Evolutionary conservation across 805 yeast genomes (phyloP).

Genomic region (Candida arabinofermentans): DNA sequence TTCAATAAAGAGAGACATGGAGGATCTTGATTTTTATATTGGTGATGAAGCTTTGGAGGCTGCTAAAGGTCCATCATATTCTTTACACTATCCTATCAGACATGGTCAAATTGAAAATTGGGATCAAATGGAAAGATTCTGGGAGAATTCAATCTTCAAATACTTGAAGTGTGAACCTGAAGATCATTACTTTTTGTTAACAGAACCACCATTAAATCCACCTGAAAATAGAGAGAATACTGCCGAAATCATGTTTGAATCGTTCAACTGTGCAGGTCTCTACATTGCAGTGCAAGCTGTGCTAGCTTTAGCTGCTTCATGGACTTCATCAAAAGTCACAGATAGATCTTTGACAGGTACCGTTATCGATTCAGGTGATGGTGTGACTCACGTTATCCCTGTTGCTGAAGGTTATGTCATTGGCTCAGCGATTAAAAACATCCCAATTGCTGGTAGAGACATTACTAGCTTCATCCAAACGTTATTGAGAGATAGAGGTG

Average conservation of each 20-base stretch:
- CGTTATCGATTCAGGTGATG: slow-evolving; percentile 97
- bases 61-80: slow-evolving; percentile 86
- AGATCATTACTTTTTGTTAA: slow-evolving; percentile 90
- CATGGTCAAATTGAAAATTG: slow-evolving; percentile 99
- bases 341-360: slow-evolving; percentile 97
- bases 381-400: slow-evolving; percentile 98
- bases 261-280: slow-evolving; percentile 97
- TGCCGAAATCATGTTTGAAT: slow-evolving; percentile 98
- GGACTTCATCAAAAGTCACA: slow-evolving; percentile 95
- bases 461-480: slow-evolving; percentile 92
- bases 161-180: slow-evolving; percentile 98
- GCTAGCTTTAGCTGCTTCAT: slow-evolving; percentile 94
- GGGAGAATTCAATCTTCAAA: slow-evolving; percentile 97
- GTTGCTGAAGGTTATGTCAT: slow-evolving; percentile 99
- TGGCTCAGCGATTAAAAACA: slow-evolving; percentile 94
- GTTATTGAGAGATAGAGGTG: slow-evolving; percentile 94
- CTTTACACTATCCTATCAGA: slow-evolving; percentile 85
- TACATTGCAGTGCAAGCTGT: slow-evolving; percentile 99
- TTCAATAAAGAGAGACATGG: slow-evolving; percentile 76
- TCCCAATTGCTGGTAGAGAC: slow-evolving; percentile 98
- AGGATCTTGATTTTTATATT: slow-evolving; percentile 88
- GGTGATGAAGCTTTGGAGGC: slow-evolving; percentile 94
- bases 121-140: slow-evolving; percentile 99
- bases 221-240: slow-evolving; percentile 98
- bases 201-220: slow-evolving; percentile 99